These are phyloP conservation scores for Apium graveolens DNA, from an alignment of 129 eudicot species.

Conservation along the genomic window DNA sequence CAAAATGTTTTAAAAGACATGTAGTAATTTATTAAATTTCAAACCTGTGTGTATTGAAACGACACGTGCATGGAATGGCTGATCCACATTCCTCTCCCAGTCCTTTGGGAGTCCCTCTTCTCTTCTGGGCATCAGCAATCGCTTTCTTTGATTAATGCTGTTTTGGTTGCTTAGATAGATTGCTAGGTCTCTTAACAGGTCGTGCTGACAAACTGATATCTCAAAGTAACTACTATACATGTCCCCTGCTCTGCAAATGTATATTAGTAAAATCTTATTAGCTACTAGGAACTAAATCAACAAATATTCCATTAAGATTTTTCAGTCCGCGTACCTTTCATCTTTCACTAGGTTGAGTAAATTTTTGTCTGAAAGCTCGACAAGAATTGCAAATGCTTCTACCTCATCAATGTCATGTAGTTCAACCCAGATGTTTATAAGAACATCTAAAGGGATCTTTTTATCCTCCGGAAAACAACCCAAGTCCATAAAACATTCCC, in stretches of 20 bases:
- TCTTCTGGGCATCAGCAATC: conserved; percentile 81
- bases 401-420: conserved; percentile 67
- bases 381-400: conserved; percentile 72
- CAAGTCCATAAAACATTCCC: conserved; percentile 77
- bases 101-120: conserved; percentile 70
- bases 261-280: background rate
- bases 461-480: conserved; percentile 89
- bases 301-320: background rate
- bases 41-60: conserved; percentile 83
- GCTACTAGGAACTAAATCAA: too few species aligned
- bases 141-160: conserved; percentile 37
- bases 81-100: conserved; percentile 77
- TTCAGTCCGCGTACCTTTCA: conserved; percentile 34
- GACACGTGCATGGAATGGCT: conserved; percentile 68
- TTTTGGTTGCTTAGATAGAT: conserved; percentile 53
- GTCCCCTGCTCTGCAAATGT: conserved; percentile 59
- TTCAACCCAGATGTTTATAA: conserved; percentile 85
- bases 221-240: conserved; percentile 64
- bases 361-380: conserved; percentile 80
- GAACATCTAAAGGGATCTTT: conserved; percentile 76
- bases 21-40: background rate
- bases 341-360: conserved; percentile 74
- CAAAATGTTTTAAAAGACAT: background rate
- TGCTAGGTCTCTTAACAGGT: conserved; percentile 83
- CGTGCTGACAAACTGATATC: conserved; percentile 79